Percentiles rank a stretch among this genome's conserved stretches.
These are phyloP conservation scores for Pleurotus giganteus DNA, from an alignment of 768 basidiomycete species.

Conservation along the genomic window DNA sequence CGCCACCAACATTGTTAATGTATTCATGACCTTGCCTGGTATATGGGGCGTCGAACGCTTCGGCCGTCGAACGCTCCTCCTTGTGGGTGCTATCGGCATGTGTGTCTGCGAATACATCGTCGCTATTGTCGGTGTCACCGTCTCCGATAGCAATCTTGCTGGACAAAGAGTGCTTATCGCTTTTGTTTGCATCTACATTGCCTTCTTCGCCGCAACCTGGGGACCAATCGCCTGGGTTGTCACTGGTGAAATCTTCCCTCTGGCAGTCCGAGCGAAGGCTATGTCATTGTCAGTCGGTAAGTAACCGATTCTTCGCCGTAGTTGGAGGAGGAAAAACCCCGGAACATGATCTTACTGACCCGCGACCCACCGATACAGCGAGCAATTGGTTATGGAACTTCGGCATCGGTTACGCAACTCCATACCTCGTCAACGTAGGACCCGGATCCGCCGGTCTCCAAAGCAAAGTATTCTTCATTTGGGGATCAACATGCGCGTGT, in stretches of 20 bases:
- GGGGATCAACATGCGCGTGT: conserved; percentile 65
- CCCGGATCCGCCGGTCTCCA: conserved; percentile 50
- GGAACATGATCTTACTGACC: not conserved
- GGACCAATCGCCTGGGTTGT: conserved; percentile 70
- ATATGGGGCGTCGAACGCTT: conserved; percentile 80
- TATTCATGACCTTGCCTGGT: conserved; percentile 75
- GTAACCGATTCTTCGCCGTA: conserved; percentile 42
- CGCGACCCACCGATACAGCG: conserved; percentile 1
- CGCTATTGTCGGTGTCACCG: conserved; percentile 45
- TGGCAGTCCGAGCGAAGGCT: conserved; percentile 78
- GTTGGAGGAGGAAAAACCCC: not conserved
- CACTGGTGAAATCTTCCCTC: conserved; percentile 81
- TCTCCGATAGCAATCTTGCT: conserved; percentile 42
- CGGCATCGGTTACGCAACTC: conserved; percentile 51
- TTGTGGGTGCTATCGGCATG: conserved; percentile 83
- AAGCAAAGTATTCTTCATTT: conserved; percentile 85
- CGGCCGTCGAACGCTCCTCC: conserved; percentile 78
- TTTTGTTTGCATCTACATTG: conserved; percentile 53
- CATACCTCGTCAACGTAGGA: conserved; percentile 54
- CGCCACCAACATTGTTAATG: conserved; percentile 74
- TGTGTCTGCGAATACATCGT: conserved; percentile 82
- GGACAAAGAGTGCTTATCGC: conserved; percentile 63
- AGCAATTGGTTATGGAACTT: conserved; percentile 71
- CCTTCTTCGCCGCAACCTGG: conserved; percentile 61
- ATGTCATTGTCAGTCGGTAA: conserved; percentile 71